Evolutionary conservation across 2,329 filamentous ascomycete species (phyloP).

Genomic region (Purpureocillium lavendulum): DNA sequence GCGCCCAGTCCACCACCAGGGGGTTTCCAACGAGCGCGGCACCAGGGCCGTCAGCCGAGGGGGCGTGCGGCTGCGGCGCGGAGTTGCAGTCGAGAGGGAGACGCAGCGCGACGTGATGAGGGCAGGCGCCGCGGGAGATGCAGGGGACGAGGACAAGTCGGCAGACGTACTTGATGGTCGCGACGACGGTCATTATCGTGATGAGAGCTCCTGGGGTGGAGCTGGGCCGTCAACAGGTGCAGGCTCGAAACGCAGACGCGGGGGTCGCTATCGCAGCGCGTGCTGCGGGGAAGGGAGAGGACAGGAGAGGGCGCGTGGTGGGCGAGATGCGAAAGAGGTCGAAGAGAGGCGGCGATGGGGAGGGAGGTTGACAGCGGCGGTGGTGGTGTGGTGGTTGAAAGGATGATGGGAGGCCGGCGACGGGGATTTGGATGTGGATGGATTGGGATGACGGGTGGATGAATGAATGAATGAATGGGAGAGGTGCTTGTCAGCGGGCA

Average conservation of each 20-base stretch:
- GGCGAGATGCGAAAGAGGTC: slow-evolving; percentile 3
- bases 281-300: slow-evolving; percentile 6
- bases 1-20: too few relatives aligned
- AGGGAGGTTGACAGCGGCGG: slow-evolving; percentile 1
- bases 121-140: slow-evolving; percentile 8
- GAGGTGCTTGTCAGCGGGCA: too few relatives aligned
- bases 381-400: slow-evolving; percentile 1
- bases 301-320: background rate
- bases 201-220: slow-evolving; percentile 29
- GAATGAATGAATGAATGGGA: too few relatives aligned
- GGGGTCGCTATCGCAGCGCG: slow-evolving; percentile 13
- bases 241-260: slow-evolving; percentile 2
- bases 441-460: too few relatives aligned
- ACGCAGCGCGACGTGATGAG: slow-evolving; percentile 1
- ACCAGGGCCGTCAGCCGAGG: background rate
- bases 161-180: slow-evolving; percentile 53
- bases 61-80: too few relatives aligned
- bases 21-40: slow-evolving; percentile 1
- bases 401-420: slow-evolving; percentile 2
- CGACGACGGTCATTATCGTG: slow-evolving; percentile 48
- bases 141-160: slow-evolving; percentile 7
- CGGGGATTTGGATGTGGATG: too few relatives aligned
- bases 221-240: slow-evolving; percentile 11
- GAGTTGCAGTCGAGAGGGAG: background rate
- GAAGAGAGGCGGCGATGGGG: slow-evolving; percentile 4